Percentiles rank a stretch among this genome's conserved stretches.
Conservation (phyloP, 306 rosid genomes). For the Malus fusca region DNA sequence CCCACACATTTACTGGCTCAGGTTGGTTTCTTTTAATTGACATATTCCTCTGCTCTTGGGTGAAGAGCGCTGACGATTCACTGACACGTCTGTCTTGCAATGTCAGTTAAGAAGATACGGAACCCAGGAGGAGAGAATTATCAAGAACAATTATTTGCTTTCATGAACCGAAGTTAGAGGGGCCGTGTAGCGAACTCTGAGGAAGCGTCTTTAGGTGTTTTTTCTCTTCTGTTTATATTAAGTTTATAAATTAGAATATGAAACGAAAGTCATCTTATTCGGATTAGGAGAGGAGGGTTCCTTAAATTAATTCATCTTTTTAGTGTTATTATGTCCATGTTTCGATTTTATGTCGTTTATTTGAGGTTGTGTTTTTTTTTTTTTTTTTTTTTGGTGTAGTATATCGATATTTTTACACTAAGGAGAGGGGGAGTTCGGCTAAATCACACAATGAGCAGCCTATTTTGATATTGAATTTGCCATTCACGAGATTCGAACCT, state of each 20-base stretch:
- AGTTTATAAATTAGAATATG: background rate
- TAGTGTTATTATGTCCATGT: background rate
- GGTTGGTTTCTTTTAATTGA: background rate
- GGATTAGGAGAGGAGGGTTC: background rate
- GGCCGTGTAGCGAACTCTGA: background rate
- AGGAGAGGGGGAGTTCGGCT: too few species aligned
- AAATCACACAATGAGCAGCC: too few species aligned
- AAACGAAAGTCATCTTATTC: background rate
- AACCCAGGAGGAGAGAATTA: background rate
- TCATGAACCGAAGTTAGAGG: background rate
- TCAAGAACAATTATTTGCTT: background rate
- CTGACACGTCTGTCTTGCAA: background rate
- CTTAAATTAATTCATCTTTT: background rate
- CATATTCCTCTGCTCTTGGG: background rate
- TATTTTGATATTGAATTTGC: too few species aligned
- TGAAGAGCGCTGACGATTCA: background rate
- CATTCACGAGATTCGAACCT: too few species aligned
- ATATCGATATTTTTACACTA: too few species aligned
- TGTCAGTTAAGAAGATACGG: background rate
- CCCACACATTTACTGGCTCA: background rate
- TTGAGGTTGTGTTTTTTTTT: background rate
- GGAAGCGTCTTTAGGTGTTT: background rate
- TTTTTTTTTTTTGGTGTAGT: too few species aligned
- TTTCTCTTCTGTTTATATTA: background rate
- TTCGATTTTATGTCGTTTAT: background rate